A percentile compares a stretch with the other conserved stretches of the same genome.
Conservation (phyloP, 495 filamentous ascomycete species). For the Penicillium tannophilum region DNA sequence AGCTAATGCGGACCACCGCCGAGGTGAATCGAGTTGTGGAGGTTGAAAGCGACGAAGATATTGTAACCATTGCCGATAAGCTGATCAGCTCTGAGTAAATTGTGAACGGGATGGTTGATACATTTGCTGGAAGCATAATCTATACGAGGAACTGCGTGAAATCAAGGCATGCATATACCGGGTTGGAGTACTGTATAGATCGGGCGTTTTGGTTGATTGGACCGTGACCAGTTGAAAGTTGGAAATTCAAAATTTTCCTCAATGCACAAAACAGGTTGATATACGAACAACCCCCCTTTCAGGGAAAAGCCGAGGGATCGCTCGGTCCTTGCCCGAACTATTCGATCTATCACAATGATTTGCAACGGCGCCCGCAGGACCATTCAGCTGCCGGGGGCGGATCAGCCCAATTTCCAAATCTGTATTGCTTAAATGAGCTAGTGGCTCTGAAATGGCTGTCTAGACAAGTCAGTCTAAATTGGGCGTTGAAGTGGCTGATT, state of each 20-base stretch:
- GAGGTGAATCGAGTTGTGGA: slow-evolving; percentile 83
- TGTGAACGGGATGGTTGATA: neutral
- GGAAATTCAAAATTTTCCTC: neutral
- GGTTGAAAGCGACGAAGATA: slow-evolving; percentile 72
- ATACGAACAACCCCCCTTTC: neutral
- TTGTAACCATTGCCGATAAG: slow-evolving; percentile 72
- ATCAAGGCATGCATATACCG: neutral
- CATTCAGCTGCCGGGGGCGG: slow-evolving; percentile 8
- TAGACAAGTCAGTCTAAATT: neutral
- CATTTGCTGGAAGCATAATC: neutral
- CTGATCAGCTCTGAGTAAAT: slow-evolving; percentile 52
- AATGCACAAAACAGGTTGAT: neutral
- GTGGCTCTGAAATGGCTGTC: too few species aligned
- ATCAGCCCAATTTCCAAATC: slow-evolving; percentile 13
- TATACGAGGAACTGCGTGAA: slow-evolving; percentile 1
- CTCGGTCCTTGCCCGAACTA: neutral
- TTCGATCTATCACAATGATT: slow-evolving; percentile 31
- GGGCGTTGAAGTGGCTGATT: neutral
- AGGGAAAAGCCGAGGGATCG: neutral
- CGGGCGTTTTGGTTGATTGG: slow-evolving; percentile 10
- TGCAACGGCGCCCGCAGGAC: slow-evolving; percentile 23
- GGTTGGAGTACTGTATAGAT: slow-evolving; percentile 10
- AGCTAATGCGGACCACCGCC: slow-evolving; percentile 87
- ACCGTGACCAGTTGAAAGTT: neutral
- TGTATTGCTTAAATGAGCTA: slow-evolving; percentile 10